These are phyloP conservation scores for Exophiala sp. DNA, from an alignment of 2,329 filamentous ascomycete genomes.

Conservation along the genomic window DNA sequence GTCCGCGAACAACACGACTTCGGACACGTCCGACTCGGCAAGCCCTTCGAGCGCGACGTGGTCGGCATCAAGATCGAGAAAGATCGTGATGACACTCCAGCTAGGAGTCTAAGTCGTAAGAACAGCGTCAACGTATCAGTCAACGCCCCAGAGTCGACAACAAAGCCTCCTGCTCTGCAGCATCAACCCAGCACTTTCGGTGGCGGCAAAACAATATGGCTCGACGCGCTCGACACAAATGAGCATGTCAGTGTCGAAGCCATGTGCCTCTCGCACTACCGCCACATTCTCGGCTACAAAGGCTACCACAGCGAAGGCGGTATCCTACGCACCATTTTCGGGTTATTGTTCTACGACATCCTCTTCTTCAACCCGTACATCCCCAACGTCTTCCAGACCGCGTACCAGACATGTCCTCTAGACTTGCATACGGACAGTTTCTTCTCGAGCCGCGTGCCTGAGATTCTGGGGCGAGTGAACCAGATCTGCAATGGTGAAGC, in stretches of 20 bases:
- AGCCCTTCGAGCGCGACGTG: conserved; percentile 71
- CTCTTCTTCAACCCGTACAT: conserved; percentile 74
- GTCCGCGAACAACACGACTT: conserved; percentile 91
- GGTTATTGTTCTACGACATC: conserved; percentile 88
- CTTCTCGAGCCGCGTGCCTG: conserved; percentile 76
- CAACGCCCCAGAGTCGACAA: neutral
- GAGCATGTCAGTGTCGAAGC: conserved; percentile 83
- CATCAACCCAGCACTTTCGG: conserved; percentile 28
- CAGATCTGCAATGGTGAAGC: conserved; percentile 83
- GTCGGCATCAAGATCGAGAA: conserved; percentile 74
- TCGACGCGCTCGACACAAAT: conserved; percentile 67
- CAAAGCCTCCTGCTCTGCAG: conserved; percentile 3
- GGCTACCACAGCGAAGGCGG: conserved; percentile 92
- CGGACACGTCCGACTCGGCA: conserved; percentile 72
- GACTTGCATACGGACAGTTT: conserved; percentile 93
- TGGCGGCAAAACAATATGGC: conserved; percentile 71
- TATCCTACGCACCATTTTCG: conserved; percentile 85
- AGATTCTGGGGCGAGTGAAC: conserved; percentile 83
- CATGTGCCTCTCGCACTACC: conserved; percentile 89
- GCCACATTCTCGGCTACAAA: conserved; percentile 74
- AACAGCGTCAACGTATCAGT: conserved; percentile 16
- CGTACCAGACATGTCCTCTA: conserved; percentile 88
- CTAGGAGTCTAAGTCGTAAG: conserved; percentile 24
- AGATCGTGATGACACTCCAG: conserved; percentile 41
- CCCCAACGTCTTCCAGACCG: conserved; percentile 95